Evolutionary conservation across 108 stramenopile species (phyloP), one percentile per base, ranked within the genome.

Genomic region (Cyclotella atomus): DNA sequence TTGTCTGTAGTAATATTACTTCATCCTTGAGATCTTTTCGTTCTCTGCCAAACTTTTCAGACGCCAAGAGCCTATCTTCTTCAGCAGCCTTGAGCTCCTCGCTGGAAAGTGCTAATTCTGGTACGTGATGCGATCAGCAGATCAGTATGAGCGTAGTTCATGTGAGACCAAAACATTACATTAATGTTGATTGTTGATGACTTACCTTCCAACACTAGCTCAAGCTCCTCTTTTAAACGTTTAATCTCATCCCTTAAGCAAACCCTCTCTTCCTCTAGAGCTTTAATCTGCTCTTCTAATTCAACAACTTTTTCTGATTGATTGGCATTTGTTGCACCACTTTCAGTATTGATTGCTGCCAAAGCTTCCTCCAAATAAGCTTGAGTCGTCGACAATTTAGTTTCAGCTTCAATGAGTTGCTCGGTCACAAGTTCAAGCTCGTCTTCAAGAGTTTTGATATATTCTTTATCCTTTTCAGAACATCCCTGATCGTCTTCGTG

Each of bases 371-470:
- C 85, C 44, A 84, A 64, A n/a, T 81, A 81, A 7, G 73, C 74
- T 77, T 95, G 90, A 6, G 88, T 81, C 30, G 83, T 81, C 15
- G 87, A 83, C 45, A 91, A 65, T n/a, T 87, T 85, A 35, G 83
- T 81, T 64, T 95, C 91, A 7, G 90, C 88, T 38, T 93, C 95
- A 67, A 95, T 95, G 17, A 95, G 79, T 69, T 93, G 92, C 72
- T 95, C 95, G 23, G 92, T 93, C 2, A 93, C 92, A 24, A 90
- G 54, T 65, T 95, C 95, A 14, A 95, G 78, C 77, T 95, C 95
- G 53, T 95, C 95, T 59, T 95, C 95, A 1, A 95, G 74, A 27
- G 89, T 90, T 73, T 87, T 88, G 68, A 90, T 89, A 70, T 95
- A 93, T 21, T 81, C 94, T 45, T 84, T 59, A 12, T 63, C 27